Evolutionary conservation across 371 early-diverging fungal species (phyloP).

Genomic region (Choanephora cucurbitarum): DNA sequence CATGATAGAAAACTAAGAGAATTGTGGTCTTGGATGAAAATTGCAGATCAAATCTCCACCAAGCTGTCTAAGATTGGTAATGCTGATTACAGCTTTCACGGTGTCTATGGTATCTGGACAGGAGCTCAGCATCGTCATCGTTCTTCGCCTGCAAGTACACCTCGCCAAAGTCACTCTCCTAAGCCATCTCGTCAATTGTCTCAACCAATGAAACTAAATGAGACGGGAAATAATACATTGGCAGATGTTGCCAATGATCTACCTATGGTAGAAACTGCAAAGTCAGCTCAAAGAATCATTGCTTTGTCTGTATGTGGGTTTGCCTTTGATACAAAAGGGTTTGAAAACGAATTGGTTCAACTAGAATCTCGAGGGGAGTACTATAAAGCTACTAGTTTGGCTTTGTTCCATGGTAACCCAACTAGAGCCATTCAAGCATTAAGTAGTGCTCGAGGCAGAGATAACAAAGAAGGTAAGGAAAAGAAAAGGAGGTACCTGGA

Average conservation of each 20-base stretch:
- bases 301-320: slow-evolving; percentile 79
- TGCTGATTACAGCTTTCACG: slow-evolving; percentile 71
- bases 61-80: slow-evolving; percentile 53
- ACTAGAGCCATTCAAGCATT: slow-evolving; percentile 77
- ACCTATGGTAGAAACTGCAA: slow-evolving; percentile 55
- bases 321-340: slow-evolving; percentile 58
- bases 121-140: slow-evolving; percentile 20
- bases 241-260: slow-evolving; percentile 11
- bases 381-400: slow-evolving; percentile 85
- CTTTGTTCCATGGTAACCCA: slow-evolving; percentile 79
- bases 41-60: slow-evolving; percentile 62
- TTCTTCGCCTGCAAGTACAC: slow-evolving; percentile 49
- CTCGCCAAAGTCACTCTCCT: slow-evolving; percentile 13
- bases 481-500: too few relatives aligned
- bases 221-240: background rate
- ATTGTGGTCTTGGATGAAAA: slow-evolving; percentile 78
- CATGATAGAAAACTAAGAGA: slow-evolving; percentile 50
- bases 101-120: slow-evolving; percentile 66
- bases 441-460: slow-evolving; percentile 40
- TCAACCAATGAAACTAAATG: background rate
- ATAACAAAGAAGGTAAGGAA: slow-evolving; percentile 43
- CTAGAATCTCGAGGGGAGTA: slow-evolving; percentile 69
- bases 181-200: slow-evolving; percentile 15
- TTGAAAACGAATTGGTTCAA: slow-evolving; percentile 67
- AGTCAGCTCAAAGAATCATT: slow-evolving; percentile 61